phyloP scores from a whole-genome alignment of 129 eudicot species.

The Centella asiatica region DNA sequence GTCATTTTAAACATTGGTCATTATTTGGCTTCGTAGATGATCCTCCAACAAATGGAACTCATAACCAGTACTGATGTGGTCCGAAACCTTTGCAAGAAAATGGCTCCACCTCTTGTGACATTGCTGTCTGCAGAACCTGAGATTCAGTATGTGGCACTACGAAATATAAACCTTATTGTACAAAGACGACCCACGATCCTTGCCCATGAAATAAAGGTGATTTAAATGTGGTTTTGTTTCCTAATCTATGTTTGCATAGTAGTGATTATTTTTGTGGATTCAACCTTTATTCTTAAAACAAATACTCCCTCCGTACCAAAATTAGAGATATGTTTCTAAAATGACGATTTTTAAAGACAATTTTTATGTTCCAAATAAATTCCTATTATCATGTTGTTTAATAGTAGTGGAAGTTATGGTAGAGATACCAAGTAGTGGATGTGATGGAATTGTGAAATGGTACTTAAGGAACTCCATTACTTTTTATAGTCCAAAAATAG shows the following conservation, averaged over 20 bases:
- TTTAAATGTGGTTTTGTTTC: slow-evolving; percentile 6
- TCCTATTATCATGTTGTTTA: too few species aligned
- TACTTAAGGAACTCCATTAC: too few species aligned
- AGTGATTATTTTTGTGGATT: slow-evolving; percentile 1
- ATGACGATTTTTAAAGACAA: too few species aligned
- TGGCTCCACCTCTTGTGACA: slow-evolving; percentile 99
- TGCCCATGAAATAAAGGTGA: slow-evolving; percentile 99
- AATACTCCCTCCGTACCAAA: too few species aligned
- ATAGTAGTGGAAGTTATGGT: too few species aligned
- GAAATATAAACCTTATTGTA: slow-evolving; percentile 93
- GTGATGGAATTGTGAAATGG: too few species aligned
- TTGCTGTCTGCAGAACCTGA: slow-evolving; percentile 98
- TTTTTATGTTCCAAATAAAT: too few species aligned
- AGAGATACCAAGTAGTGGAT: too few species aligned
- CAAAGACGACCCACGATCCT: slow-evolving; percentile 94
- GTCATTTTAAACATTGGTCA: background rate
- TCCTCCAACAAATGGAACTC: slow-evolving; percentile 95
- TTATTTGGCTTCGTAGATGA: slow-evolving; percentile 58
- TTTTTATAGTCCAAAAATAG: too few species aligned
- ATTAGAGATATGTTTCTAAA: too few species aligned
- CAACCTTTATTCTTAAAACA: slow-evolving; percentile 1
- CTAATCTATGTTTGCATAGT: background rate
- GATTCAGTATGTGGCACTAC: slow-evolving; percentile 94
- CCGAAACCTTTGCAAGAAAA: slow-evolving; percentile 96
- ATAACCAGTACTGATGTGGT: slow-evolving; percentile 96